Base-by-base conservation (phyloP, 495 filamentous ascomycete species). In the Penicillium paradoxum region DNA sequence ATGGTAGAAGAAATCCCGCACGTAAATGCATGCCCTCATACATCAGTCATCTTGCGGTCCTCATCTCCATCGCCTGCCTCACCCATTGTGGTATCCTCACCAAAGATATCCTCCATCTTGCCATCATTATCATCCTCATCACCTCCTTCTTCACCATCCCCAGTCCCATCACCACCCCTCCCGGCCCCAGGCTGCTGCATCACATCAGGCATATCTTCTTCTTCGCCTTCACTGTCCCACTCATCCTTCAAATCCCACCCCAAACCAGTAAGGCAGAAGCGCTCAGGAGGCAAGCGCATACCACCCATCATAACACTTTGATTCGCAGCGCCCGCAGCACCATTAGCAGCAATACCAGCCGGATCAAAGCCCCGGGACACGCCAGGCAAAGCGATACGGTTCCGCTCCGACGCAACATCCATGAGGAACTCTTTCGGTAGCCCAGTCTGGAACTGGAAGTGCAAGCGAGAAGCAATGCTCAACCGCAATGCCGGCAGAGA, bases 341-440 rank as follows among this genome's bases (percentile, higher is more conserved):
- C 57, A 43, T 51, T 60, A 22, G 45, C 51, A 17, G 46, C 57
- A 24, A 53, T 50, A 4, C 58, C 56, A 8, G 54, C 57, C n/a
- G 53, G 50, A 50, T 77, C 74, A 49, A 67, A 90, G 56, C 91
- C 91, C 49, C 82, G 80, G 36, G 82, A 79, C 0, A 91, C 83
- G 42, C 83, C 76, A 17, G 93, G 93, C 62, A 98, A 66, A 21
- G 83, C 86, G 32, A 91, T 78, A 19, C 81, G 79, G 71, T 98
- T 98, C 48, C 88, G 74, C 71, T 91, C 89, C 47, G 82, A 77
- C 44, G 93, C 91, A 14, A 91, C 69, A 65, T 96, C 90, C 59
- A 88, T 74, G 56, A 95, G 67, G 64, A 88, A 96, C 57, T 98
- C 93, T 65, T 95, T 96, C 25, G 85, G 85, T 49, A 91, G 65